phyloP scores from a whole-genome alignment of 192 early-diverging fungal species.

The Phlyctochytrium arcticum region DNA sequence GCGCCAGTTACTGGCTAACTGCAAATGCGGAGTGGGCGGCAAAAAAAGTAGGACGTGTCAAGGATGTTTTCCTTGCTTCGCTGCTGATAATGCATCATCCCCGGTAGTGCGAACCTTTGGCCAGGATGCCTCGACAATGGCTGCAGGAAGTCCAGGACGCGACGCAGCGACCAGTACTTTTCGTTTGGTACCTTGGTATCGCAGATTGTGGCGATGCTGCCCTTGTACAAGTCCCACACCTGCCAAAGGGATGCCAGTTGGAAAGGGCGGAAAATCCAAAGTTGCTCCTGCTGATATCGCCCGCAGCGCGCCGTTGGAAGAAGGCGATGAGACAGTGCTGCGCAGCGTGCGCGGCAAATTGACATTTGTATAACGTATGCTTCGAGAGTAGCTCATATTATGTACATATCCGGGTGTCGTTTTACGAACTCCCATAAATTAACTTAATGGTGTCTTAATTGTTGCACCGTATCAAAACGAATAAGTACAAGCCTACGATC shows the following conservation, averaged over 20 bases:
- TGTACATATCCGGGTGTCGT: too few relatives aligned
- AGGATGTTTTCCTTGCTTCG: too few relatives aligned
- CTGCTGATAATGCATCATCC: not conserved
- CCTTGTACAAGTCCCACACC: not conserved
- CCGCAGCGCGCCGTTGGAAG: constrained; percentile 1
- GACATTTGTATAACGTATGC: constrained; percentile 1
- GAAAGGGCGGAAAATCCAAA: not conserved
- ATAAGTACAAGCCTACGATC: too few relatives aligned
- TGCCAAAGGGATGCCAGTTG: too few relatives aligned
- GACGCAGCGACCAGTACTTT: not conserved
- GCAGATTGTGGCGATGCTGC: not conserved
- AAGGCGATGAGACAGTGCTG: constrained; percentile 12
- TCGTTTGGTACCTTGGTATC: constrained; percentile 16
- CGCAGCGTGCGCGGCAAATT: constrained; percentile 20
- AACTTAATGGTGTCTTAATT: too few relatives aligned
- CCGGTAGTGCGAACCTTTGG: not conserved
- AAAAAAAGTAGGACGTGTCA: not conserved
- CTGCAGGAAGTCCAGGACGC: not conserved
- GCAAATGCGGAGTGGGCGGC: constrained; percentile 25
- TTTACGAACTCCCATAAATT: too few relatives aligned
- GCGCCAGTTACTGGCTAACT: constrained; percentile 9
- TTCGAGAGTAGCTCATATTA: too few relatives aligned
- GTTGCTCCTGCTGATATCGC: not conserved
- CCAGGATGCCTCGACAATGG: constrained; percentile 23
- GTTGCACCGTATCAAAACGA: too few relatives aligned